These are phyloP conservation scores for Infundibulicybe gibba DNA, from an alignment of 768 basidiomycete genomes.

Conservation along the genomic window DNA sequence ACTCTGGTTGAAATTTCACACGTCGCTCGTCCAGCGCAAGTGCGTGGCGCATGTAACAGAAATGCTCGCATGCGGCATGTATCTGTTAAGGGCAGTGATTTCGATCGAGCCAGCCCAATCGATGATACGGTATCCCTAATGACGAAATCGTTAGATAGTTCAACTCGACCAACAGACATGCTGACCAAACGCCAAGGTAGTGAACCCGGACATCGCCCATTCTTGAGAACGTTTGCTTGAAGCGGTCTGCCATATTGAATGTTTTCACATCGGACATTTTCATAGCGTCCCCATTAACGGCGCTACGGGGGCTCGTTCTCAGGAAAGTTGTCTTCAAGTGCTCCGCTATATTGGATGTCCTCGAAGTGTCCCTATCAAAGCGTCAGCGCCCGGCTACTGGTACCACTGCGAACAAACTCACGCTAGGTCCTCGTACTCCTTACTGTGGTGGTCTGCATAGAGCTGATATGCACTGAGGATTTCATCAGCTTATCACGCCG, in stretches of 20 bases:
- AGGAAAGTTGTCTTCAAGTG: too few species aligned
- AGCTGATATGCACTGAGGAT: constrained; percentile 31
- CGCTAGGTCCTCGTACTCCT: too few species aligned
- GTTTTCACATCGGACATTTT: too few species aligned
- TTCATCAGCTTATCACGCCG: constrained; percentile 1
- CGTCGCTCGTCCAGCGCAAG: constrained; percentile 42
- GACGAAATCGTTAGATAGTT: background rate
- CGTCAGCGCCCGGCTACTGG: too few species aligned
- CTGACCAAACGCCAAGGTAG: constrained; percentile 37
- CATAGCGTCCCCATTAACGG: too few species aligned
- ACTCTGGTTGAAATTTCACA: constrained; percentile 41
- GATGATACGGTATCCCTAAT: constrained; percentile 43
- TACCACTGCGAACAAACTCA: too few species aligned
- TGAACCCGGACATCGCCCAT: constrained; percentile 22
- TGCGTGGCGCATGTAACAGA: constrained; percentile 38
- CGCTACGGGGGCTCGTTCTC: too few species aligned
- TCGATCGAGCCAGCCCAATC: constrained; percentile 26
- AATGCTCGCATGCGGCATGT: constrained; percentile 14
- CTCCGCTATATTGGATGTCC: too few species aligned
- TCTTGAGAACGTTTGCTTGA: constrained; percentile 2
- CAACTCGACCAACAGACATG: background rate
- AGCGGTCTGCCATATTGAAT: background rate
- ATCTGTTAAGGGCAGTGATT: constrained; percentile 21
- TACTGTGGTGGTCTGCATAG: constrained; percentile 4
- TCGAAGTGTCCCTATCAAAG: too few species aligned